Evolutionary conservation across 306 rosid species (phyloP).

Genomic region (Pterocarpus santalinus): DNA sequence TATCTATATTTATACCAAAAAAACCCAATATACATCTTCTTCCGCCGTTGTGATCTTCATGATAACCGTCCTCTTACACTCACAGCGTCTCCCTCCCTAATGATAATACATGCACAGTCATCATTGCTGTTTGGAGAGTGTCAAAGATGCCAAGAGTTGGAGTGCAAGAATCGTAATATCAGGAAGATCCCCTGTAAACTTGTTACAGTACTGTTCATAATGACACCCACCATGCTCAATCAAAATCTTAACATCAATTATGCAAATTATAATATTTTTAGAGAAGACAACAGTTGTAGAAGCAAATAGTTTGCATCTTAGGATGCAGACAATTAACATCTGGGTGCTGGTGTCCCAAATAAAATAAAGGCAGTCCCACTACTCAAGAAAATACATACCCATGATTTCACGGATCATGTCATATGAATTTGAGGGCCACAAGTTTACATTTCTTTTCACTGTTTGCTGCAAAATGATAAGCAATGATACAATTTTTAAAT

Average conservation of each 20-base stretch:
- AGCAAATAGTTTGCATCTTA: slow-evolving; percentile 59
- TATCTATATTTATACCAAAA: too few species aligned
- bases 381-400: slow-evolving; percentile 49
- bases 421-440: slow-evolving; percentile 45
- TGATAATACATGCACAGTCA: slow-evolving; percentile 49
- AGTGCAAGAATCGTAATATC: slow-evolving; percentile 59
- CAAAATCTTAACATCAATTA: slow-evolving; percentile 2
- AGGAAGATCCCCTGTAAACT: slow-evolving; percentile 53
- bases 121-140: slow-evolving; percentile 46
- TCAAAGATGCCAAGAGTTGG: slow-evolving; percentile 54
- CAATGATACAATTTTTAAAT: not conserved
- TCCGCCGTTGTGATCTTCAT: not conserved
- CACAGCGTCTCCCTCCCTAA: slow-evolving; percentile 20
- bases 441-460: slow-evolving; percentile 28
- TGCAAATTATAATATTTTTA: slow-evolving; percentile 18
- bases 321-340: slow-evolving; percentile 61
- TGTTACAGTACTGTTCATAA: slow-evolving; percentile 50
- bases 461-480: slow-evolving; percentile 24
- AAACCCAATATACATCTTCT: too few species aligned
- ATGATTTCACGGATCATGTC: slow-evolving; percentile 68
- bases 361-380: slow-evolving; percentile 40
- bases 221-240: slow-evolving; percentile 52
- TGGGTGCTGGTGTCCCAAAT: slow-evolving; percentile 57
- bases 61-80: slow-evolving; percentile 18
- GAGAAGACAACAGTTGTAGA: slow-evolving; percentile 59